Evolutionary conservation across 139 green algal genomes (phyloP).

Genomic region (Eudorina sp.): DNA sequence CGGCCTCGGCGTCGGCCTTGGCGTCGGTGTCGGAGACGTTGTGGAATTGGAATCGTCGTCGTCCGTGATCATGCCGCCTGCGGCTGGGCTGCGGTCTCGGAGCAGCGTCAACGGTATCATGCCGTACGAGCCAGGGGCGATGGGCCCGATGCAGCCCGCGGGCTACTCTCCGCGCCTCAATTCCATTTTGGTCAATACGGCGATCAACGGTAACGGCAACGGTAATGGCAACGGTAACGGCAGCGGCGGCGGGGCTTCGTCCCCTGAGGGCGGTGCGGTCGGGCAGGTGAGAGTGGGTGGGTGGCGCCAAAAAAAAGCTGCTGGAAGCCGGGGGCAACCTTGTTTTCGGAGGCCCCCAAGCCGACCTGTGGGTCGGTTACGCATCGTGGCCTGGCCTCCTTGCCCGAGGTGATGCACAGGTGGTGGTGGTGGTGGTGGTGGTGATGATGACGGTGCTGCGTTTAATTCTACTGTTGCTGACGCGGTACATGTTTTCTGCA

Average conservation of each 20-base stretch:
- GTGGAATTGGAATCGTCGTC: background rate
- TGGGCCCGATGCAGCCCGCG: background rate
- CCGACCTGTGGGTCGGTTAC: no score
- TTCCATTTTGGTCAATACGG: background rate
- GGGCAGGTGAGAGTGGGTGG: background rate
- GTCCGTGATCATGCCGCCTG: background rate
- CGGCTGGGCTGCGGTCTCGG: background rate
- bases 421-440: no score
- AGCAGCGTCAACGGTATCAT: background rate
- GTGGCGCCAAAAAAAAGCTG: background rate
- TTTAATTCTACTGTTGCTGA: no score
- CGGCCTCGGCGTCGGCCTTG: background rate
- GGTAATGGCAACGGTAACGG: no score
- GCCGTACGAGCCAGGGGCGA: background rate
- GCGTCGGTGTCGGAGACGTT: no score
- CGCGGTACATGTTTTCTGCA: no score
- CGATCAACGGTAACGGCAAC: background rate
- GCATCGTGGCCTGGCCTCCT: no score
- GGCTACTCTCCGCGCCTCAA: conserved; percentile 4
- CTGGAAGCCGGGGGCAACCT: no score
- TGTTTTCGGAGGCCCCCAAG: no score
- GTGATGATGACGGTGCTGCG: no score
- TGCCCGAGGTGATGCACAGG: no score
- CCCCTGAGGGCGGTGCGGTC: background rate
- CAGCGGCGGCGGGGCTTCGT: background rate